Base-by-base conservation (phyloP, 768 basidiomycete species). In the Tremella fuciformis region DNA sequence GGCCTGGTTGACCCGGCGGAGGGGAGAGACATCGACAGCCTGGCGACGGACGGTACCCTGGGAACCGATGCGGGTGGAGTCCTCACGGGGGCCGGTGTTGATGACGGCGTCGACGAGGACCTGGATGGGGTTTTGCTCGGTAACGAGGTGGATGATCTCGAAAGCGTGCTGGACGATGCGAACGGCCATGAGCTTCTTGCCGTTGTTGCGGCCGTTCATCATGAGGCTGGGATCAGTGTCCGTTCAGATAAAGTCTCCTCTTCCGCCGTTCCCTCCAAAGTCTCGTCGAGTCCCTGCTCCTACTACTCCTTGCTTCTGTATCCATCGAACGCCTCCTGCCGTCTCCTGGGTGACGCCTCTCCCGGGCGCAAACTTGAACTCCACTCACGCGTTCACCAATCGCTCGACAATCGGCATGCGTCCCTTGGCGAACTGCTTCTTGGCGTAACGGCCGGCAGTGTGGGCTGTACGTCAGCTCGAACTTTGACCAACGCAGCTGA, bases 151-250 rank as follows among this genome's bases (percentile, higher is more conserved):
- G 82, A 98, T 93, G 79, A 99, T 93, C 82, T 99, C 96, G 79
- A 99, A 99, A 37, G 96, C 89, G 80, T 99, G 96, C 60, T 91
- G 89, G 75, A 99, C 96, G 75, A 99, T 99, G 80, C 96, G 91
- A 80, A 99, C 90, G 74, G 96, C 88, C 80, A 99, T 81, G 78
- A 98, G 86, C 82, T 98, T 98, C 84, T 98, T 97, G 77, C 96
- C 96, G 82, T 93, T 98, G 87, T 98, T 99, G 80, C 96, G 92
- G 62, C 96, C 96, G 82, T 98, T 96, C 96, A 99, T 99, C 96
- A 99, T 99, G 78, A 99, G 81, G 79, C 91, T 94, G 54, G 6
- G 24, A 24, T 55, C 21, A 60, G 50, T 39, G 29, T 18, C 13
- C 15, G 38, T 40, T 25, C 19, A 40, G 8, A 29, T 13, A 6